phyloP scores from a whole-genome alignment of 768 basidiomycete genomes.

The Kwoniella sp. region DNA sequence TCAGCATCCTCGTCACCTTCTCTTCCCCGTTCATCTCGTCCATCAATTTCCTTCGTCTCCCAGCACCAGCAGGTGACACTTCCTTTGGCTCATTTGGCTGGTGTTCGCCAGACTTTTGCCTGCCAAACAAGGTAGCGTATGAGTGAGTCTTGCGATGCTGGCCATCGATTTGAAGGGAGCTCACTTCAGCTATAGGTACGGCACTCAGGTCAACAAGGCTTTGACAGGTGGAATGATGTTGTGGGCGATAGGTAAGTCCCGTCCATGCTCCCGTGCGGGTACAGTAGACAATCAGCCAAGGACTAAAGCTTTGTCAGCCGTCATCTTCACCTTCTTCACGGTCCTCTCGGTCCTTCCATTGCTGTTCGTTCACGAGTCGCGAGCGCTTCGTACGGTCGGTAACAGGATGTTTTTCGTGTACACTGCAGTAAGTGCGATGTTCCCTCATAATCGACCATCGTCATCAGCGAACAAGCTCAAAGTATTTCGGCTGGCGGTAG shows the following conservation, averaged over 20 bases:
- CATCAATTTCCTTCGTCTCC: conserved; percentile 42
- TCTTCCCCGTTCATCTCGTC: conserved; percentile 47
- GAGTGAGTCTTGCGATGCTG: conserved; percentile 47
- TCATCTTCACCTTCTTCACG: conserved; percentile 46
- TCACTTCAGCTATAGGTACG: conserved; percentile 34
- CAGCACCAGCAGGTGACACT: conserved; percentile 18
- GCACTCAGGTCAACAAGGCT: conserved; percentile 36
- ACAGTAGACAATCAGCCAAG: background rate
- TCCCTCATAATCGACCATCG: background rate
- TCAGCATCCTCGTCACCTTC: conserved; percentile 49
- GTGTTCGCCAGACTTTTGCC: conserved; percentile 35
- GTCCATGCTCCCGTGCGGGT: background rate
- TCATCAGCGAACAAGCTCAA: background rate
- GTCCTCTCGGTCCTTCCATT: conserved; percentile 46
- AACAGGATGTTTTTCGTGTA: conserved; percentile 44
- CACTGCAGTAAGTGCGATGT: conserved; percentile 35
- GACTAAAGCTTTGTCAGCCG: conserved; percentile 18
- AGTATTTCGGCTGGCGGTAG: conserved; percentile 4
- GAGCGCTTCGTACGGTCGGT: conserved; percentile 42
- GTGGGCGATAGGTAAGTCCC: conserved; percentile 44
- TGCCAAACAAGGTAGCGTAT: conserved; percentile 39
- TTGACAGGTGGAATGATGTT: conserved; percentile 47
- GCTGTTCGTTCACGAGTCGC: conserved; percentile 46
- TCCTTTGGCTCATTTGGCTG: conserved; percentile 47
- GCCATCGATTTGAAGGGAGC: too few species aligned